Base-by-base conservation (phyloP, 305 asterid genomes). In the Solanum chacoense region DNA sequence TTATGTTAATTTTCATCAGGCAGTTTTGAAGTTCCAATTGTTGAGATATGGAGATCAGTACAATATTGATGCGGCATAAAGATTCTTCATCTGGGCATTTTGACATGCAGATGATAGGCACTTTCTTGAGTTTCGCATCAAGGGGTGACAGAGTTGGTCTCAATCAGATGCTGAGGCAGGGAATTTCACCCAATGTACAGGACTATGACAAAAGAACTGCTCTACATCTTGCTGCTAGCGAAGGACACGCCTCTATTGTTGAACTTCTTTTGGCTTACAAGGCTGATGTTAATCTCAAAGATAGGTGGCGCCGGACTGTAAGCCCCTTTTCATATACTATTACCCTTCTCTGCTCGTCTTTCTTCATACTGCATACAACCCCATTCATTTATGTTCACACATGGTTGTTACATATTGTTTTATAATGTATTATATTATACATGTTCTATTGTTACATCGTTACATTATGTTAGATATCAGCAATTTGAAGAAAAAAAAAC, bases 161-260 rank as follows among this genome's bases (percentile, higher is more conserved):
- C 69, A 94, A 94, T 88, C 92, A 90, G 91, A 93, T 94, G 96
- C 71, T 94, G 89, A 92, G 93, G 88, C 87, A 88, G 32, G 96
- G 95, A 1, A 90, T 92, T 85, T 87, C 93, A 1, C 96, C 96
- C 80, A 87, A 94, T 88, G 96, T 94, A 45, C 96, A 94, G 89
- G 95, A 93, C 89, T 94, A 94, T 84, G 95, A 94, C 24, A 89
- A 89, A n/a, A 89, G 96, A 86, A 94, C 96, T 84, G 94, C 96
- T 55, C 95, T 93, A 50, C 96, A 94, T 90, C 95, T 94, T 69
- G 96, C 96, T 7, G 96, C 96, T 24, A 94, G 96, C 40, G 96
- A 94, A 88, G 96, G 96, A 37, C 95, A 94, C 36, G 96, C 95
- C 67, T 91, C 96, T 72, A 93, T 93, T 87, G 93, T 94, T 77